Conservation (phyloP, 345 rosid species). For the Salix caprea region DNA sequence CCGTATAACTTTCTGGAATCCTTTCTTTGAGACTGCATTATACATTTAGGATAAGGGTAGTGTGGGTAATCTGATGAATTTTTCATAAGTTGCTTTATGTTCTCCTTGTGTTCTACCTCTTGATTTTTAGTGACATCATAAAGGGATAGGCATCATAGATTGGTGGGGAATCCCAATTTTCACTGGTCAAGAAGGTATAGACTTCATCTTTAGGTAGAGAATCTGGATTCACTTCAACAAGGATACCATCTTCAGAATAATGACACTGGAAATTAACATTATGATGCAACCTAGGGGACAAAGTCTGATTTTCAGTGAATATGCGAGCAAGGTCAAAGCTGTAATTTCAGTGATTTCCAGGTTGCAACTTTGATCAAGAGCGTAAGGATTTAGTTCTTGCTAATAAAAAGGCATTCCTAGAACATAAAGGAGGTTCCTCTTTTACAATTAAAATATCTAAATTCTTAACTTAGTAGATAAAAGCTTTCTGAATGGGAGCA, state of each 20-base stretch:
- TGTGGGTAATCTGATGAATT: not conserved
- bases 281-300: not conserved
- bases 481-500: not conserved
- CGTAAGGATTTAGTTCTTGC: not conserved
- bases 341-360: not conserved
- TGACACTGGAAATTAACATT: not conserved
- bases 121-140: not conserved
- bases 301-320: not conserved
- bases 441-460: too few relatives aligned
- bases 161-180: not conserved
- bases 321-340: not conserved
- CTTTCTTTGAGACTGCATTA: not conserved
- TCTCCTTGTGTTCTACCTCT: not conserved
- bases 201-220: not conserved
- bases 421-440: not conserved
- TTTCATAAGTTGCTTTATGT: not conserved
- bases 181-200: not conserved
- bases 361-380: not conserved
- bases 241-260: too few relatives aligned
- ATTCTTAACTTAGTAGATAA: not conserved
- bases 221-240: not conserved
- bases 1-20: not conserved
- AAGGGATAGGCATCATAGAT: not conserved
- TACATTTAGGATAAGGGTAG: not conserved
- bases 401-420: not conserved